Base-by-base conservation (phyloP, 331 rosid species). In the Ulmus americana region DNA sequence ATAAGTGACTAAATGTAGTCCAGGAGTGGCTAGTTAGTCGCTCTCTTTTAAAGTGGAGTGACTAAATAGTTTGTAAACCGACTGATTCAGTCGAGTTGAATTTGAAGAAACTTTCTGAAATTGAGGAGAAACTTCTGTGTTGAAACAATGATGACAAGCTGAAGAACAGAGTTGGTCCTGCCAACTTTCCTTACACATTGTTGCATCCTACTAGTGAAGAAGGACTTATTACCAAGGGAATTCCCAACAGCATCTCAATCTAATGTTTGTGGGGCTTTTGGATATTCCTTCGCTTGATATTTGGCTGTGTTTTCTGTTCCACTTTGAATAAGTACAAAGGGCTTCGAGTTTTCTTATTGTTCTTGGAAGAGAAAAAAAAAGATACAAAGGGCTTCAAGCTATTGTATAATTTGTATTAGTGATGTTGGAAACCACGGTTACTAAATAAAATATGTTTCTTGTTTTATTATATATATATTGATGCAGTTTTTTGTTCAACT, bases 241-340 rank as follows among this genome's bases (percentile, higher is more conserved):
- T 76, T 61, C 81, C 81, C 6, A 77, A 77, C 39, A 77, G 81
- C n/a, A 61, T 76, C 56, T 76, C 81, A 40, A 75, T 75, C 8
- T 75, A 69, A 55, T 11, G 14, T 7, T 48, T 48, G 7, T 28
- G 35, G 3, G 35, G 35, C 35, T 28, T 28, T 28, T 28, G 35
- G 35, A 28, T 28, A 28, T 28, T 48, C 15, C 14, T 7, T 1
- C 6, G 1, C 0, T 10, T 5, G 53, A 11, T 14, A 1, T 48
- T 14, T 12, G 5, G 14, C 5, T 13, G 1, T 0, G 53, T 6
- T 16, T 48, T 48, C 14, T 3, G 13, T 48, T 48, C 53, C 53
- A 4, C 5, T 3, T 1, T 48, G 4, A 11, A 3, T 6, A 5
- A 48, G 6, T 0, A 48, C 35, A 48, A 3, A 0, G 53, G 13